phyloP scores from a whole-genome alignment of 2,329 filamentous ascomycete genomes.

The Aspergillus sp. region DNA sequence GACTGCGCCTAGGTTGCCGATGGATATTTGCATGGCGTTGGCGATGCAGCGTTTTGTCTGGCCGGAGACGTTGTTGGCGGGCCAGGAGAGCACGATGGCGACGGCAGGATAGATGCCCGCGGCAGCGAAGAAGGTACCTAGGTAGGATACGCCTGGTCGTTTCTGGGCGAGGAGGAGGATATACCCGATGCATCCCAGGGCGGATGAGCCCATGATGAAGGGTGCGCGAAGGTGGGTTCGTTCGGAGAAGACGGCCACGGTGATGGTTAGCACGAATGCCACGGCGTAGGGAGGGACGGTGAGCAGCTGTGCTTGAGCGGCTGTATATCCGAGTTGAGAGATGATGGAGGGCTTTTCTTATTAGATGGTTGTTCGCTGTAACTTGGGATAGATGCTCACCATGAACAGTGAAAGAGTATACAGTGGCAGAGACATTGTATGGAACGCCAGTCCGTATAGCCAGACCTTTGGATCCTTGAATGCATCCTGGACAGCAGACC shows the following conservation, averaged over 20 bases:
- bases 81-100: slow-evolving; percentile 63
- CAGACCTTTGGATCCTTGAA: slow-evolving; percentile 65
- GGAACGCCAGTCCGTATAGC: slow-evolving; percentile 67
- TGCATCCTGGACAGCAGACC: slow-evolving; percentile 60
- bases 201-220: slow-evolving; percentile 57
- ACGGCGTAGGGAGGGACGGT: slow-evolving; percentile 63
- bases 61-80: slow-evolving; percentile 66
- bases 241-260: slow-evolving; percentile 58
- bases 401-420: slow-evolving; percentile 38
- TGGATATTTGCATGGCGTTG: slow-evolving; percentile 67
- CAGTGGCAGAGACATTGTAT: slow-evolving; percentile 63
- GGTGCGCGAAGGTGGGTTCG: slow-evolving; percentile 52
- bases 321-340: slow-evolving; percentile 37
- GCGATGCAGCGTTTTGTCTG: slow-evolving; percentile 66
- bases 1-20: slow-evolving; percentile 65
- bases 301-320: slow-evolving; percentile 47
- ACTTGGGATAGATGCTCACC: slow-evolving; percentile 10
- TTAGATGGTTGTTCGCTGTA: neutral
- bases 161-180: slow-evolving; percentile 54
- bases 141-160: slow-evolving; percentile 55
- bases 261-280: slow-evolving; percentile 56
- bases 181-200: slow-evolving; percentile 59
- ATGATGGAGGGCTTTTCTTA: slow-evolving; percentile 36
- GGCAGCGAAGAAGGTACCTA: slow-evolving; percentile 59
- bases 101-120: slow-evolving; percentile 64